A percentile compares a stretch with the other conserved stretches of the same genome.
Evolutionary conservation across 345 rosid species (phyloP).

Genomic region (Bretschneidera sinensis): DNA sequence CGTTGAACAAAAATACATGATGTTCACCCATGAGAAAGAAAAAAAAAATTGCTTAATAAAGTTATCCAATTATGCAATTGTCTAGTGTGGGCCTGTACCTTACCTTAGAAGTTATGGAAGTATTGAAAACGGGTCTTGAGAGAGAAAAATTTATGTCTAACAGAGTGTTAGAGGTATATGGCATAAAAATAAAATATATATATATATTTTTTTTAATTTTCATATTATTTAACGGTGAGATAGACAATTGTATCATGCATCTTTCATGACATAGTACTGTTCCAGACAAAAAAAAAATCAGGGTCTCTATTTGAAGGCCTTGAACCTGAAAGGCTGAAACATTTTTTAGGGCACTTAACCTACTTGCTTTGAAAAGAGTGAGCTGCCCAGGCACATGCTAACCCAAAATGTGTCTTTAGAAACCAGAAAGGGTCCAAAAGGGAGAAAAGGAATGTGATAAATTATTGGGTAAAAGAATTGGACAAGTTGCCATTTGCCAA

Average conservation of each 20-base stretch:
- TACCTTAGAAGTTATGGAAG: slow-evolving; percentile 12
- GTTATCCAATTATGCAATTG: slow-evolving; percentile 5
- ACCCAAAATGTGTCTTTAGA: slow-evolving; percentile 2
- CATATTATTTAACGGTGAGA: too few species aligned
- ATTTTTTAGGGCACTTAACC: slow-evolving; percentile 24
- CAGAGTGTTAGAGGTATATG: too few species aligned
- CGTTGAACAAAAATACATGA: too few species aligned
- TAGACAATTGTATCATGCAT: too few species aligned
- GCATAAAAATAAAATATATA: too few species aligned
- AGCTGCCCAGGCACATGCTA: slow-evolving; percentile 36
- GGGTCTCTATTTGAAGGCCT: background rate
- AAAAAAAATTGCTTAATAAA: background rate
- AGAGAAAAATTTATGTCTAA: too few species aligned
- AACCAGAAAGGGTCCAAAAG: too few species aligned
- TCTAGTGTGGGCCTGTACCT: slow-evolving; percentile 4
- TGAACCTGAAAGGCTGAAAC: slow-evolving; percentile 6
- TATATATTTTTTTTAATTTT: background rate
- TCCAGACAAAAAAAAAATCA: too few species aligned
- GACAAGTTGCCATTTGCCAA: slow-evolving; percentile 3
- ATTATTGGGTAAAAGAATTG: slow-evolving; percentile 21
- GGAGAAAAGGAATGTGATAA: slow-evolving; percentile 3
- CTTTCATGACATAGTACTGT: too few species aligned
- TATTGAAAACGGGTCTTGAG: slow-evolving; percentile 15
- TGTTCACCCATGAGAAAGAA: too few species aligned
- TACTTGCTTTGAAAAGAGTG: slow-evolving; percentile 20